Conservation (phyloP, 441 rosid genomes). For the Breynia disticha region DNA sequence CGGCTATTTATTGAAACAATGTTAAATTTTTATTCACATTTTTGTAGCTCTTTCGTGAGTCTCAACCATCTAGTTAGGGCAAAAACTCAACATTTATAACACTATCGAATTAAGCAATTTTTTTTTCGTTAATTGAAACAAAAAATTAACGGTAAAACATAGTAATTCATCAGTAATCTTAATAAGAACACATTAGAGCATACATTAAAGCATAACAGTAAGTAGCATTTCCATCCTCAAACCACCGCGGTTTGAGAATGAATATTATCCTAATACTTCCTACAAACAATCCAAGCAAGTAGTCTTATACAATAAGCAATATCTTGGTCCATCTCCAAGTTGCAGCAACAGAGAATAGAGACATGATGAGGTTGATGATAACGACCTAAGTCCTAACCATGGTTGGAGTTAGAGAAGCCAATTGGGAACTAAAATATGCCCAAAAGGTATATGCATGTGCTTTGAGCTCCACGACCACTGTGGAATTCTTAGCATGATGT, state of each 20-base stretch:
- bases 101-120: no score
- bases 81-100: no score
- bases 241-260: conserved; percentile 29
- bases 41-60: no score
- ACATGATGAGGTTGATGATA: conserved; percentile 1
- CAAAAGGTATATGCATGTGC: conserved; percentile 71
- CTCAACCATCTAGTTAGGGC: no score
- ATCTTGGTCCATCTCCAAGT: conserved; percentile 22
- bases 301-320: conserved; percentile 19
- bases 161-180: no score
- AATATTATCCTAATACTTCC: conserved; percentile 13
- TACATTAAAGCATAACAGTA: conserved; percentile 24
- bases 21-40: no score
- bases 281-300: conserved; percentile 34
- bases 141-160: no score
- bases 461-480: conserved; percentile 57
- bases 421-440: conserved; percentile 79
- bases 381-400: conserved; percentile 88
- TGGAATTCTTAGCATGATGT: conserved; percentile 38
- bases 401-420: conserved; percentile 60
- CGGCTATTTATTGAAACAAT: no score
- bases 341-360: conserved; percentile 10
- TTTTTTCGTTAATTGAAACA: no score
- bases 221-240: conserved; percentile 30
- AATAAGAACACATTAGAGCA: conserved; percentile 17